Evolutionary conservation across 2,329 filamentous ascomycete species (phyloP).

Genomic region (Rhynchosporium agropyri): DNA sequence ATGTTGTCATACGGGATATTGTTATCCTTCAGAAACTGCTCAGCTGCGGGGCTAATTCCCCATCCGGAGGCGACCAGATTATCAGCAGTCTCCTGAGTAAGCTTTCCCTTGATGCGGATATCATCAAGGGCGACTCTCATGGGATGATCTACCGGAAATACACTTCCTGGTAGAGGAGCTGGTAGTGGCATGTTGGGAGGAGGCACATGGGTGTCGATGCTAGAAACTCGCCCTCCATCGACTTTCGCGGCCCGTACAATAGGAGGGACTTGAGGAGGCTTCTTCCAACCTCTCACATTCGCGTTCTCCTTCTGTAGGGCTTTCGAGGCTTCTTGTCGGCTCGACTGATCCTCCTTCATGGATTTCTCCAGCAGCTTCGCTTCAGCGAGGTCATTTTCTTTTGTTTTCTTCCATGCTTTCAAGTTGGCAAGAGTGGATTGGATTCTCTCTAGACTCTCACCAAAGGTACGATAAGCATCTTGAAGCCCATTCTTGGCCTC

Average conservation of each 20-base stretch:
- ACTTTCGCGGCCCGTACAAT: not conserved
- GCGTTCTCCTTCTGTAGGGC: not conserved
- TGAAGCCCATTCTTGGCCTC: constrained; percentile 1
- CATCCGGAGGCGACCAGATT: not conserved
- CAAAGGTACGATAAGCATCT: not conserved
- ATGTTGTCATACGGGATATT: constrained; percentile 1
- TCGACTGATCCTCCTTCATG: not conserved
- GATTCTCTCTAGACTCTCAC: not conserved
- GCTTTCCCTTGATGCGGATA: constrained; percentile 9
- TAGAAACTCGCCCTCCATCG: not conserved
- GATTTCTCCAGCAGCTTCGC: not conserved
- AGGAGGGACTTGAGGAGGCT: not conserved
- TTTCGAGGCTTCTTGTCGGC: not conserved
- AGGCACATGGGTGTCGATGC: not conserved
- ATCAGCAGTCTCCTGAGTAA: constrained; percentile 11
- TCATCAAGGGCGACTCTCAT: constrained; percentile 10
- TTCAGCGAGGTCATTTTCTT: not conserved
- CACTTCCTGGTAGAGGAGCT: not conserved
- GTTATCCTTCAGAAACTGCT: constrained; percentile 1
- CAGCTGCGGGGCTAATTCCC: not conserved
- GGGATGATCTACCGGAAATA: not conserved
- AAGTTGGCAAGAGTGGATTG: not conserved
- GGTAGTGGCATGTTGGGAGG: constrained; percentile 5
- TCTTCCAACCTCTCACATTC: not conserved
- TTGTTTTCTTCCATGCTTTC: not conserved